A percentile compares a stretch with the other conserved stretches of the same genome.
These are phyloP conservation scores for Grigorovia humatica DNA, from an alignment of 805 yeast species.

Conservation along the genomic window DNA sequence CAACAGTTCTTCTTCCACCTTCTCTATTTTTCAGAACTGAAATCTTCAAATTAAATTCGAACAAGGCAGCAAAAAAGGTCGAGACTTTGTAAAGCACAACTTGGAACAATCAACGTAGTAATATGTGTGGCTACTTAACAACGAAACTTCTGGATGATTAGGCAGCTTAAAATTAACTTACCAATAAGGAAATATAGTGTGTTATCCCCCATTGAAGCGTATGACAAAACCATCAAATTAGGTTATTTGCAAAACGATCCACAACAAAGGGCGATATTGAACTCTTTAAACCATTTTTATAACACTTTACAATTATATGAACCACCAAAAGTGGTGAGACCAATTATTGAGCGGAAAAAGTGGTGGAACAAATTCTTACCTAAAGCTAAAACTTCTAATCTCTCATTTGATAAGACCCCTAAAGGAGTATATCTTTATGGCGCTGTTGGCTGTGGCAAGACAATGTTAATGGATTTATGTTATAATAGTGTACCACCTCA, in stretches of 20 bases:
- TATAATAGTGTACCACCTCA: conserved; percentile 73
- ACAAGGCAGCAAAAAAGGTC: too few relatives aligned
- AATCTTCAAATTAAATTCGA: background rate
- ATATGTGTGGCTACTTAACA: background rate
- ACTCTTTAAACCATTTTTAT: conserved; percentile 52
- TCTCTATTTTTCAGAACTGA: background rate
- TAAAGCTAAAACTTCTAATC: background rate
- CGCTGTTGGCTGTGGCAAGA: conserved; percentile 97
- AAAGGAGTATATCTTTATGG: conserved; percentile 88
- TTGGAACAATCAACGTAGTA: background rate
- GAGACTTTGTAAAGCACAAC: too few relatives aligned
- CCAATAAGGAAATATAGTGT: background rate
- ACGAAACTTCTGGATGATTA: background rate
- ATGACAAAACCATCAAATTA: conserved; percentile 37
- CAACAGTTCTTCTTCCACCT: background rate
- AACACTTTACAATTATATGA: conserved; percentile 40
- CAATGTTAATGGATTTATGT: conserved; percentile 95
- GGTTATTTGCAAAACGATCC: conserved; percentile 60
- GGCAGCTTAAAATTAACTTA: background rate
- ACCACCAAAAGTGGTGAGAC: conserved; percentile 45
- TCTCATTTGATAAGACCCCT: conserved; percentile 34
- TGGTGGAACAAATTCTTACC: background rate
- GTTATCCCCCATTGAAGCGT: conserved; percentile 40
- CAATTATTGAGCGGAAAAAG: conserved; percentile 31
- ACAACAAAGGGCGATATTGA: conserved; percentile 67